These are phyloP conservation scores for Pyrus pyrifolia DNA, from an alignment of 306 rosid genomes.

Conservation along the genomic window DNA sequence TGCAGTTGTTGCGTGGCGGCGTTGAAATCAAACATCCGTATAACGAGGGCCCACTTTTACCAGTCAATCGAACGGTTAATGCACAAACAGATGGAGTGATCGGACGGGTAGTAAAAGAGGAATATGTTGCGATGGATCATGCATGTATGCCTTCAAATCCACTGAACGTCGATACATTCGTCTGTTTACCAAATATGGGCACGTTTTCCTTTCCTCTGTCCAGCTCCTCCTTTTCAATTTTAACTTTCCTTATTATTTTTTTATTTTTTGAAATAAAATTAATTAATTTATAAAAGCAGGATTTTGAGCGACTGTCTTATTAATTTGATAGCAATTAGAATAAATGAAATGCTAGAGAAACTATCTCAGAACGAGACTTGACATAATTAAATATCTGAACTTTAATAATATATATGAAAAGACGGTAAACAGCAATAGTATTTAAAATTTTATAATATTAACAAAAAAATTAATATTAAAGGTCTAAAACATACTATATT, in stretches of 20 bases:
- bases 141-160: neutral
- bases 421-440: too few species aligned
- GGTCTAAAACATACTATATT: too few species aligned
- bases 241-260: neutral
- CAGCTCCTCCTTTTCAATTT: neutral
- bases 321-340: neutral
- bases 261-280: neutral
- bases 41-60: neutral
- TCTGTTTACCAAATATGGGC: neutral
- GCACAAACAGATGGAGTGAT: neutral
- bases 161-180: conserved; percentile 6
- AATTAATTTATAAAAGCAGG: neutral
- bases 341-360: too few species aligned
- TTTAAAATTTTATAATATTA: too few species aligned
- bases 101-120: neutral
- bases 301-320: conserved; percentile 13
- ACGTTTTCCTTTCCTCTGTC: neutral
- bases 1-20: neutral
- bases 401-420: too few species aligned
- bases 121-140: neutral
- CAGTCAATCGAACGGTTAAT: neutral
- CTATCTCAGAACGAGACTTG: too few species aligned
- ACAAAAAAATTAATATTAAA: too few species aligned
- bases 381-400: too few species aligned
- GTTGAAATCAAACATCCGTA: neutral